Evolutionary conservation across 768 basidiomycete genomes (phyloP), one percentile per base, ranked within the genome.

Genomic region (Lactifluus hygrophoroides): DNA sequence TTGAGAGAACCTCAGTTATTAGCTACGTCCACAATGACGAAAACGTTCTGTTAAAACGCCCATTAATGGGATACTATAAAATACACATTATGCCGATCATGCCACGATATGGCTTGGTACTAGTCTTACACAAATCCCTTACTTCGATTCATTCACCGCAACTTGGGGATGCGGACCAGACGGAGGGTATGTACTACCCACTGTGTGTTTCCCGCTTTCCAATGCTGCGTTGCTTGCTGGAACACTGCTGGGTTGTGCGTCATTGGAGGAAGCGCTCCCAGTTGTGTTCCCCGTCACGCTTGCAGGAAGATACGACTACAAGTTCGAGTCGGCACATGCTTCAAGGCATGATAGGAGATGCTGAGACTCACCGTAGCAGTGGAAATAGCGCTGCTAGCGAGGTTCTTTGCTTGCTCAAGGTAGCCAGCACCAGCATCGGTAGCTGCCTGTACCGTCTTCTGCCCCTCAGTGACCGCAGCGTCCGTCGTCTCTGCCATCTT

Each of bases 401-500:
- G 49, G 7, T 66, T 69, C 69, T 79, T 83, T 1, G 79, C 83
- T 62, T 82, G 78, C 23, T 82, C 78, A 6, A 85, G 68, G 63
- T 83, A 84, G 0, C 72, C 72, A 6, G 72, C 71, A 28, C 77
- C 76, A 1, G 75, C 66, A 4, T 74, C 75, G 65, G 79, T 78
- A 0, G 73, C 75, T 13, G 71, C 68, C 7, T 77, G 74, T 2
- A 86, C 73, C 57, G 80, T 76, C 6, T 70, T 68, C 62, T 80
- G 74, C 3, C 84, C 85, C 65, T 86, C 76, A 0, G 73, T 72
- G n/a, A 79, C 81, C 19, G 84, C 85, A 0, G 69, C 69, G 46
- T 82, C 70, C 1, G 79, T 81, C 63, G 72, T 78, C 48, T 70
- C 63, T 58, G 58, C 64, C 14, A 70, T 63, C 19, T 65, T 64